Evolutionary conservation across 768 basidiomycete species (phyloP).

Genomic region (Mycena belliarum): DNA sequence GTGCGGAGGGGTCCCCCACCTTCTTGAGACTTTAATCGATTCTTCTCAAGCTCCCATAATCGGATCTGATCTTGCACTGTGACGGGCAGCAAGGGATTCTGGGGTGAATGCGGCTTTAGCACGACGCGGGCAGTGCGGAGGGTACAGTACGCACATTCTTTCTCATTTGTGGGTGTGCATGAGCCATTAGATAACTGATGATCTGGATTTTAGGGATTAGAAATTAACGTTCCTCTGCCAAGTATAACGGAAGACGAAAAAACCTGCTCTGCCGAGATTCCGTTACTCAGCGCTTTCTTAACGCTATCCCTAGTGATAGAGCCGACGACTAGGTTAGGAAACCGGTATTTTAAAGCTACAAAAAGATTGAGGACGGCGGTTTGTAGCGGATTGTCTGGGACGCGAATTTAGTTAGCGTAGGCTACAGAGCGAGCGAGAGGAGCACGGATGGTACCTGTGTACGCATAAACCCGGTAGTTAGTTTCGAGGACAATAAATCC

Average conservation of each 20-base stretch:
- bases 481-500: constrained; percentile 97
- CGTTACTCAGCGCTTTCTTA: constrained; percentile 89
- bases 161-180: constrained; percentile 98
- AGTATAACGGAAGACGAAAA: constrained; percentile 26
- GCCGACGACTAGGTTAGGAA: constrained; percentile 96
- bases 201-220: constrained; percentile 55
- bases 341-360: constrained; percentile 88
- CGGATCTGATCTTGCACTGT: constrained; percentile 98
- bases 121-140: constrained; percentile 26
- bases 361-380: constrained; percentile 96
- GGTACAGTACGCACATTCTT: constrained; percentile 64
- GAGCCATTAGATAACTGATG: constrained; percentile 89
- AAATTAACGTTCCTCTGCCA: constrained; percentile 19
- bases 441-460: constrained; percentile 66
- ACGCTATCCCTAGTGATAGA: constrained; percentile 94
- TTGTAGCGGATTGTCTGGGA: constrained; percentile 92
- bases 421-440: constrained; percentile 25
- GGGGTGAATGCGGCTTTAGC: constrained; percentile 22
- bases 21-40: constrained; percentile 85
- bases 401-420: constrained; percentile 22
- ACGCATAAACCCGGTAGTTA: constrained; percentile 97
- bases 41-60: constrained; percentile 95
- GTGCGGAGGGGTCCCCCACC: constrained; percentile 47
- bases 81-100: constrained; percentile 93
- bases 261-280: constrained; percentile 96